Base-by-base conservation (phyloP, 805 yeast species). In the Starmerella sp. region DNA sequence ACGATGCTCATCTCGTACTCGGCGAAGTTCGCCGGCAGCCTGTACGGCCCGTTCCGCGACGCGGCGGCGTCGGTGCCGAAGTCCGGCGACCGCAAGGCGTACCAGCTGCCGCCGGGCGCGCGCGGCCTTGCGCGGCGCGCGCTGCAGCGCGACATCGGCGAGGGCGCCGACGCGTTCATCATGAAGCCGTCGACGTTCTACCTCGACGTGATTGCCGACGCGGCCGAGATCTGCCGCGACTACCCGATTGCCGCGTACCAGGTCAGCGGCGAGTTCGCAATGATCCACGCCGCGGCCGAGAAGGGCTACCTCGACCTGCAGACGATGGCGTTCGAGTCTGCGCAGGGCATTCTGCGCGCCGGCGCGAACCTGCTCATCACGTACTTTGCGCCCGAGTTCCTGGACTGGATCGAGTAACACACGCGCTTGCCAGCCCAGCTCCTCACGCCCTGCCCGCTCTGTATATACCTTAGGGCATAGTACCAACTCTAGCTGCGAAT, bases 201-300 rank as follows among this genome's bases (percentile, higher is more conserved):
- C 69, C 76, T 93, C 64, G 98, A 93, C 67, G 77, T 93, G 52
- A 84, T 93, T 71, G 77, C 83, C 54, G 96, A 93, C 66, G 96
- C 98, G 0, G 75, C 90, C 39, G 82, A 79, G 64, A 75, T 90
- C 52, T 86, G 95, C 66, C 70, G 73, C 51, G 93, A 93, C 67
- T 80, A 85, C 63, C 98, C 98, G 31, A 74, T 93, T 52, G 88
- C 96, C 65, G 90, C 95, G 31, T 93, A 93, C 71, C 98, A 93
- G 70, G 98, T 93, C 29, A 82, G 91, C 67, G 98, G 98, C 42
- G 98, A 93, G 71, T 93, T 79, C 66, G 97, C 97, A 35, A 93
- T 93, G 98, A 71, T 93, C 60, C 95, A 90, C 67, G 98, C 98
- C 7, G 97, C 96, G 52, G 97, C 97, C 34, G 97, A 89, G 65